Base-by-base conservation (phyloP, 441 rosid species). In the Viola pubescens region DNA sequence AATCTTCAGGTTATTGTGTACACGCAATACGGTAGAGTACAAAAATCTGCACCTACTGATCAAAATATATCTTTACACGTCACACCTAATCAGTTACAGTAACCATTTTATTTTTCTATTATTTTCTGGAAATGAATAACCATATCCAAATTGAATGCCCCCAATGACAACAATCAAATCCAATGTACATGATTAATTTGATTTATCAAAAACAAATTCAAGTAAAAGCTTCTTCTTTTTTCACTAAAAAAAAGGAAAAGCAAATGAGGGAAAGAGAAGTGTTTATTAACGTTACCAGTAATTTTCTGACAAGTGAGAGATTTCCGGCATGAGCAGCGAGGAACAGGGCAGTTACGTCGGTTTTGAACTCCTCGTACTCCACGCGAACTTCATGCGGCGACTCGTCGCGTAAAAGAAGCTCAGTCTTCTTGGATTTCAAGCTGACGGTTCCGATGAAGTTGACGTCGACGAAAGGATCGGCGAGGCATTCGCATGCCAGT, bases 321-420 rank as follows among this genome's bases (percentile, higher is more conserved):
- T 84, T 86, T 65, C 96, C 97, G 26, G 72, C 68, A 54, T 82
- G 92, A 58, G 81, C 89, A 64, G 96, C 92, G 73, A 86, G 88
- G 77, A 89, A 88, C 64, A 92, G 77, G 63, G 98, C 82, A 38
- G 91, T 81, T 26, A 92, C 96, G 61, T 90, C 95, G 10, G 96
- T 86, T 75, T 77, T 83, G 65, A 94, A 82, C 82, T 94, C 99
- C 75, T 86, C 95, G 63, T 79, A 80, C 69, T 82, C 95, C 1
- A 86, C 73, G 9, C 70, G 71, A 52, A 88, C 86, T 70, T 89
- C 89, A 50, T 79, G 75, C 2, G 97, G 65, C 12, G 79, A 67
- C 70, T 90, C 94, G 10, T 78, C 91, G 13, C 76, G 78, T 70
- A 83, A 73, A 55, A 85, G 75, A 43, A 86, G 75, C 59, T 86